A percentile compares a stretch with the other conserved stretches of the same genome.
Conservation (phyloP, 305 asterid genomes). For the Salvia sclarea region DNA sequence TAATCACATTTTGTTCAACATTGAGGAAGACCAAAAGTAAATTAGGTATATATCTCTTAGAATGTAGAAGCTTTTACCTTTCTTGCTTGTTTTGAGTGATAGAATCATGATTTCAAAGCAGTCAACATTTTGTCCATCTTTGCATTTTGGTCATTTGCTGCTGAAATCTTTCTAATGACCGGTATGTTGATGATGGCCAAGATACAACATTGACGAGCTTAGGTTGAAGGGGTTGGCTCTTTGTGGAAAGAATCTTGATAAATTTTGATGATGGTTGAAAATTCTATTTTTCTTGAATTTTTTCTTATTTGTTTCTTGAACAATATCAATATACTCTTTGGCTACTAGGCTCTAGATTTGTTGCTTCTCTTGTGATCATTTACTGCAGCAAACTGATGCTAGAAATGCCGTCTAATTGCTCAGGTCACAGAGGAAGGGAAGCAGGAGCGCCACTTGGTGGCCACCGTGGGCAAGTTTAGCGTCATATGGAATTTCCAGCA, state of each 20-base stretch:
- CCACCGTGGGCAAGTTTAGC: constrained; percentile 95
- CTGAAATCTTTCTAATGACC: neutral
- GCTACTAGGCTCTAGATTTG: neutral
- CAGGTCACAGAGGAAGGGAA: constrained; percentile 93
- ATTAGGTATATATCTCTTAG: neutral
- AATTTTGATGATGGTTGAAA: neutral
- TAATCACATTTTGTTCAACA: neutral
- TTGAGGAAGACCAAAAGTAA: neutral
- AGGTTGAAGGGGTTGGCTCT: neutral
- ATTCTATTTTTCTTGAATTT: neutral
- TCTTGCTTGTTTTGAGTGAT: neutral
- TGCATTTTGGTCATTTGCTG: neutral
- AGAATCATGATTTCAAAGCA: neutral
- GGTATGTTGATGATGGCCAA: constrained; percentile 1
- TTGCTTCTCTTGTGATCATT: neutral
- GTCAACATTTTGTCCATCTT: neutral
- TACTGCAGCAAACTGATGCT: constrained; percentile 5
- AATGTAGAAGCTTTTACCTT: constrained; percentile 2
- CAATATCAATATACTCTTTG: no score
- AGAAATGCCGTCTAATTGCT: constrained; percentile 19
- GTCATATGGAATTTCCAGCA: constrained; percentile 96
- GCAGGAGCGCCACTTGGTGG: constrained; percentile 95
- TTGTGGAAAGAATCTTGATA: neutral
- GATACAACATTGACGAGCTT: neutral
- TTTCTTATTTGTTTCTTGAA: neutral